Conservation (phyloP, 1,139 yeast species). For the Eremothecium sinecaudum region DNA sequence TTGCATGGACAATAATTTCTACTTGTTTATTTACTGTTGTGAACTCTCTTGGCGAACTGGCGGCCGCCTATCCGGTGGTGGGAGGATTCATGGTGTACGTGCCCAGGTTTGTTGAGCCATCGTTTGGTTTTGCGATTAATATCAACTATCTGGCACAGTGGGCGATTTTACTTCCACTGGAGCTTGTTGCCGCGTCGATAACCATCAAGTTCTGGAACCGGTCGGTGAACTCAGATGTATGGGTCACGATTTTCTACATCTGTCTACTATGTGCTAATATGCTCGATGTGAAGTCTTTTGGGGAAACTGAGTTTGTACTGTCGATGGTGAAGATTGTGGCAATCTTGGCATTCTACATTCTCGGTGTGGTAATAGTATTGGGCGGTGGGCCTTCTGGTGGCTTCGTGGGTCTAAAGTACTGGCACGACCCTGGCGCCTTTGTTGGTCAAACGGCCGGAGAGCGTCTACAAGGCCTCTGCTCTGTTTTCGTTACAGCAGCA, state of each 20-base stretch:
- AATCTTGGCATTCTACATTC: conserved; percentile 54
- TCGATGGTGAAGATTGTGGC: conserved; percentile 55
- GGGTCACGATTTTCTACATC: conserved; percentile 56
- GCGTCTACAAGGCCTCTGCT: conserved; percentile 43
- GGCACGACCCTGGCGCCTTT: conserved; percentile 60
- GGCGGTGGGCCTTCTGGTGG: conserved; percentile 63
- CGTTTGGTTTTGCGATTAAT: conserved; percentile 70
- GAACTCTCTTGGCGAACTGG: conserved; percentile 60
- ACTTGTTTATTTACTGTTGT: conserved; percentile 53
- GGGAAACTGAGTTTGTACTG: conserved; percentile 57
- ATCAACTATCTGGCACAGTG: conserved; percentile 64
- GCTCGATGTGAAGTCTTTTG: conserved; percentile 55
- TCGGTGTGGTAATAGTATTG: conserved; percentile 58
- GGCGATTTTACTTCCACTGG: conserved; percentile 61
- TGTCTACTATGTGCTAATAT: conserved; percentile 48
- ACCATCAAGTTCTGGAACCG: conserved; percentile 60
- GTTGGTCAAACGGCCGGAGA: conserved; percentile 36
- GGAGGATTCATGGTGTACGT: conserved; percentile 67
- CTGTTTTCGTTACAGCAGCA: conserved; percentile 47
- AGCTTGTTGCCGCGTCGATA: conserved; percentile 61
- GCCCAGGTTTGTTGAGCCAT: conserved; percentile 55
- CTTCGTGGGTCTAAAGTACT: conserved; percentile 49
- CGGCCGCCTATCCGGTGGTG: conserved; percentile 56
- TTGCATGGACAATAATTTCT: conserved; percentile 45
- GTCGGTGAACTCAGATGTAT: conserved; percentile 48